Percentiles rank a stretch among this genome's conserved stretches.
Evolutionary conservation across 2,329 filamentous ascomycete genomes (phyloP).

Genomic region (Apiospora kogelbergensis): DNA sequence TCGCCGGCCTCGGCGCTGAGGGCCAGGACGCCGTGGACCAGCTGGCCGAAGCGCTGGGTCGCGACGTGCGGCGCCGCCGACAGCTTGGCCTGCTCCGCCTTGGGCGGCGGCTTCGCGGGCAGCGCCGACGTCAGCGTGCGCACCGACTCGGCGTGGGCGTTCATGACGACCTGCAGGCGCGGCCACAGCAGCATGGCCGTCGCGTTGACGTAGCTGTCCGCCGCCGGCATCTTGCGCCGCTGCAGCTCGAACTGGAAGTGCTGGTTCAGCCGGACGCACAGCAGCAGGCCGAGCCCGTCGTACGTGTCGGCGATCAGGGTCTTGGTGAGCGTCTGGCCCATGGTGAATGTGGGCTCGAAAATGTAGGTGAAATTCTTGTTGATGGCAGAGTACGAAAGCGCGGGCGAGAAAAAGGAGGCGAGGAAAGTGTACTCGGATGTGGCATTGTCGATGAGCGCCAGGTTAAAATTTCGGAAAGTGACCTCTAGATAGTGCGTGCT

Average conservation of each 20-base stretch:
- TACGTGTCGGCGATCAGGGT: constrained; percentile 73
- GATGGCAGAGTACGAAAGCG: constrained; percentile 72
- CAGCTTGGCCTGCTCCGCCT: constrained; percentile 56
- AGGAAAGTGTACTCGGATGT: constrained; percentile 95
- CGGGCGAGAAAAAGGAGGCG: constrained; percentile 81
- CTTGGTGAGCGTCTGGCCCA: constrained; percentile 77
- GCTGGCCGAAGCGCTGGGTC: constrained; percentile 93
- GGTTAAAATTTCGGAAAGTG: constrained; percentile 91
- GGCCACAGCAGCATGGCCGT: constrained; percentile 97
- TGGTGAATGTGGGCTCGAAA: constrained; percentile 84
- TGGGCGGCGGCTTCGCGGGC: constrained; percentile 46
- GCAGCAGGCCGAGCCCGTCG: constrained; percentile 81
- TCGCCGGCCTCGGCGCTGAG: constrained; percentile 90
- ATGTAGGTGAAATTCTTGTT: constrained; percentile 84
- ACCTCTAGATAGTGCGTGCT: constrained; percentile 83
- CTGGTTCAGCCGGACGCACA: constrained; percentile 93
- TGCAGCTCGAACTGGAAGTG: constrained; percentile 93
- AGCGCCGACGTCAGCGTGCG: constrained; percentile 58
- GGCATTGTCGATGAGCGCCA: constrained; percentile 90
- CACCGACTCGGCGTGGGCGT: constrained; percentile 86
- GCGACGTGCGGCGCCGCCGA: constrained; percentile 86
- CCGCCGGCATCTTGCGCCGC: constrained; percentile 82
- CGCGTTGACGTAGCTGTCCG: constrained; percentile 89
- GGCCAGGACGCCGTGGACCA: constrained; percentile 79
- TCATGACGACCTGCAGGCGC: constrained; percentile 90